Percentiles rank a stretch among this genome's conserved stretches.
These are phyloP conservation scores for Leucocoprinus sp. DNA, from an alignment of 768 basidiomycete genomes.

Conservation along the genomic window DNA sequence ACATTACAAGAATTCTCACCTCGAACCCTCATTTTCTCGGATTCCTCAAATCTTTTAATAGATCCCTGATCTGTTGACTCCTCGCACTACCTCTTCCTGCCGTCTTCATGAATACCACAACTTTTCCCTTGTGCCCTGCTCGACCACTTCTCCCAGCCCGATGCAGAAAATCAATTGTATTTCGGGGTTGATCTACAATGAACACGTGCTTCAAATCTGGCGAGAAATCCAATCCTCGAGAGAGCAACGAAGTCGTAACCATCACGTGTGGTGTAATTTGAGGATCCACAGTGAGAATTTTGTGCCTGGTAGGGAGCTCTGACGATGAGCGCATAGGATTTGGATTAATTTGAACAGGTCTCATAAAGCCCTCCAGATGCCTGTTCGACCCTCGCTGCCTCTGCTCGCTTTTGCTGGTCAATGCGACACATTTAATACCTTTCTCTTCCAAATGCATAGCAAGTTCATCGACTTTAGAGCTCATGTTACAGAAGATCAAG, in stretches of 20 bases:
- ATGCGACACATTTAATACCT: conserved; percentile 53
- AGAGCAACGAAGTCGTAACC: conserved; percentile 85
- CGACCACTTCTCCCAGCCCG: conserved; percentile 80
- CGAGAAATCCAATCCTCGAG: conserved; percentile 83
- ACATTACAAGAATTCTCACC: not conserved
- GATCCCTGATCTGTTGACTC: conserved; percentile 42
- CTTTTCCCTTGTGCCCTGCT: conserved; percentile 61
- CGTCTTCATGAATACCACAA: conserved; percentile 69
- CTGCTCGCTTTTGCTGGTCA: conserved; percentile 54
- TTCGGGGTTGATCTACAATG: conserved; percentile 81
- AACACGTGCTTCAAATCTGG: conserved; percentile 75
- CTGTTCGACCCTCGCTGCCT: conserved; percentile 64
- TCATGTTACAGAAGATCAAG: conserved; percentile 79
- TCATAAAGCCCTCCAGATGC: conserved; percentile 71
- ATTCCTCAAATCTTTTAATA: conserved; percentile 29
- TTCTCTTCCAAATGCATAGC: conserved; percentile 48
- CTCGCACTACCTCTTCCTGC: conserved; percentile 54
- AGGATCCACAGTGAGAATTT: conserved; percentile 14
- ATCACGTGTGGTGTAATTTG: conserved; percentile 53
- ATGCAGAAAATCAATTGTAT: conserved; percentile 89
- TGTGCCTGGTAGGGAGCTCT: conserved; percentile 5
- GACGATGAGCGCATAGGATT: conserved; percentile 7
- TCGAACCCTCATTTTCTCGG: not conserved
- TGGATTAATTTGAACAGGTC: conserved; percentile 14
- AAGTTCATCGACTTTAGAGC: conserved; percentile 56